Conservation (phyloP, 805 yeast genomes). For the Clavispora vitiphila region DNA sequence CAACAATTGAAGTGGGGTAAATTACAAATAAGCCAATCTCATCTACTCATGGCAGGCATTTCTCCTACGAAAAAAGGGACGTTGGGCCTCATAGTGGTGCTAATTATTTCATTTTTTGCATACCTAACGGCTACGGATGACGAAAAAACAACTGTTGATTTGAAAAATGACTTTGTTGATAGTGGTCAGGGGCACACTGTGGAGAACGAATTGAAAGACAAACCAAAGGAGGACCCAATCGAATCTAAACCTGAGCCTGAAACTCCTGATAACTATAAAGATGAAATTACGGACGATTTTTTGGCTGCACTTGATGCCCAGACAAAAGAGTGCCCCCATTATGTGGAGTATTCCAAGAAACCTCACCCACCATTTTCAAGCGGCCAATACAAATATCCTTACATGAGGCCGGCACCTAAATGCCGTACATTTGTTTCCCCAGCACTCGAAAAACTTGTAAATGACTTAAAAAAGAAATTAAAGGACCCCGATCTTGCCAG, state of each 20-base stretch:
- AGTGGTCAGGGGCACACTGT: too few species aligned
- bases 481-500: conserved; percentile 64
- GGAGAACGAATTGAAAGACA: neutral
- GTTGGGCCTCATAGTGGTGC: neutral
- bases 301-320: conserved; percentile 16
- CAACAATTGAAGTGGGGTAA: neutral
- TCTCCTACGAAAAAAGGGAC: neutral
- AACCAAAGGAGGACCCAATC: neutral
- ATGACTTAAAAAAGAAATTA: conserved; percentile 45
- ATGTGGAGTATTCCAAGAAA: conserved; percentile 52
- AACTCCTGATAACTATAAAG: neutral
- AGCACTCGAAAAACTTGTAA: conserved; percentile 57
- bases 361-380: conserved; percentile 53
- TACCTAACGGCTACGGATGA: too few species aligned
- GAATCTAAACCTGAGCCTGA: neutral
- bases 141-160: too few species aligned
- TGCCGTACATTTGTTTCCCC: conserved; percentile 71
- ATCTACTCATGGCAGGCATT: neutral
- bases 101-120: too few species aligned
- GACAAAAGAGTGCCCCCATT: conserved; percentile 49
- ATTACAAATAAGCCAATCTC: neutral
- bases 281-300: conserved; percentile 12
- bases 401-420: conserved; percentile 64
- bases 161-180: too few species aligned
- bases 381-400: conserved; percentile 58